Percentiles rank a stretch among this genome's conserved stretches.
Evolutionary conservation across 495 filamentous ascomycete genomes (phyloP).

Genomic region (Staphylotrichum longicolle): DNA sequence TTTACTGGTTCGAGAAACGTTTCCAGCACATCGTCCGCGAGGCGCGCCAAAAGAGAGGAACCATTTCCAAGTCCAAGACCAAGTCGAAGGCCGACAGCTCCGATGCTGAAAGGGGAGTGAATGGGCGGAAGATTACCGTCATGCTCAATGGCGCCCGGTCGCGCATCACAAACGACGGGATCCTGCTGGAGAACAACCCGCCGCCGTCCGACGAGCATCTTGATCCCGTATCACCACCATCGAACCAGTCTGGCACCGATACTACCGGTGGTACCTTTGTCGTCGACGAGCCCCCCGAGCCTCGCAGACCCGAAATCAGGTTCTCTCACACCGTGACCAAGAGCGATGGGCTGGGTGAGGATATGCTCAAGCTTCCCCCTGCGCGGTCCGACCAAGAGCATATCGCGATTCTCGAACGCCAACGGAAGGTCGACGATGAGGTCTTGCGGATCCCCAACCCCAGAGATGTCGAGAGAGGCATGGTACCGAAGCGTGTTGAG

Average conservation of each 20-base stretch:
- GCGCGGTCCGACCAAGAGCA: slow-evolving; percentile 67
- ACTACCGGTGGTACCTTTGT: background rate
- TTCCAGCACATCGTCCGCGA: slow-evolving; percentile 65
- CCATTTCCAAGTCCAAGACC: slow-evolving; percentile 52
- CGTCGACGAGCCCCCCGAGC: slow-evolving; percentile 34
- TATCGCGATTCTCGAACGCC: slow-evolving; percentile 82
- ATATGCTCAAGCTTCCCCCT: slow-evolving; percentile 47
- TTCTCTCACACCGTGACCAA: slow-evolving; percentile 61
- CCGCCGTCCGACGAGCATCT: slow-evolving; percentile 15
- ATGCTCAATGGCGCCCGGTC: slow-evolving; percentile 53
- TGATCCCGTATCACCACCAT: slow-evolving; percentile 6
- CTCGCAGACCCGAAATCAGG: slow-evolving; percentile 48
- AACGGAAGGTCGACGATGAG: slow-evolving; percentile 68
- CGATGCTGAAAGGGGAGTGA: slow-evolving; percentile 64
- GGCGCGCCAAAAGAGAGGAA: slow-evolving; percentile 42
- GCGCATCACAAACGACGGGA: slow-evolving; percentile 50
- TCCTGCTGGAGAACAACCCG: slow-evolving; percentile 31
- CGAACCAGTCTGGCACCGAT: slow-evolving; percentile 3
- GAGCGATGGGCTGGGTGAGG: slow-evolving; percentile 43
- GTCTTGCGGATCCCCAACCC: slow-evolving; percentile 84
- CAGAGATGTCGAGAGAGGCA: slow-evolving; percentile 77
- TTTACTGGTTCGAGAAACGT: slow-evolving; percentile 97
- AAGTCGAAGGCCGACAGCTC: slow-evolving; percentile 54
- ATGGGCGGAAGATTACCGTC: slow-evolving; percentile 69
- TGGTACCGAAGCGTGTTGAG: slow-evolving; percentile 61